A percentile compares a stretch with the other conserved stretches of the same genome.
Evolutionary conservation across 1,139 yeast species (phyloP).

Genomic region (Candida sanyaensis): DNA sequence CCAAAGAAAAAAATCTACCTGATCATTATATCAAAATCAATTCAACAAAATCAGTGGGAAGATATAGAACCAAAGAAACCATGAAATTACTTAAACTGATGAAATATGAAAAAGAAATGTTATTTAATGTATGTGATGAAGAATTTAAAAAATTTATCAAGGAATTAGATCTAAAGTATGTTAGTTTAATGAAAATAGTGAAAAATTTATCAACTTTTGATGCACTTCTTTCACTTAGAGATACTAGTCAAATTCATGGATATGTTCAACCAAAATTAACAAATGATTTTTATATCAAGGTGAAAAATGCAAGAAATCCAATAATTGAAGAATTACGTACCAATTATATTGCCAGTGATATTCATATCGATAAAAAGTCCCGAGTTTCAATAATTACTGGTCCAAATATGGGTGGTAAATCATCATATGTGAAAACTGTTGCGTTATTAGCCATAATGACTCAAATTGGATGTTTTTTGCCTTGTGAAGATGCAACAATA

Average conservation of each 20-base stretch:
- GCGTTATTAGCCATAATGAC: slow-evolving; percentile 59
- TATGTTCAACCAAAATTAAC: slow-evolving; percentile 59
- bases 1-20: slow-evolving; percentile 60
- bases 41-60: slow-evolving; percentile 68
- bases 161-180: slow-evolving; percentile 49
- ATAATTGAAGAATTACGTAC: slow-evolving; percentile 60
- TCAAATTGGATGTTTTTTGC: slow-evolving; percentile 50
- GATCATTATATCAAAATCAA: slow-evolving; percentile 73
- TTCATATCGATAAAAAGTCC: slow-evolving; percentile 44
- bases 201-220: slow-evolving; percentile 63
- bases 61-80: slow-evolving; percentile 70
- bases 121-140: slow-evolving; percentile 54
- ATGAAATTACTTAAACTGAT: slow-evolving; percentile 52
- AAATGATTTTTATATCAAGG: slow-evolving; percentile 49
- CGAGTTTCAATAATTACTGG: slow-evolving; percentile 61
- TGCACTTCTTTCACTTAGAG: slow-evolving; percentile 71
- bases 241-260: slow-evolving; percentile 51
- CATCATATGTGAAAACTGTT: slow-evolving; percentile 66
- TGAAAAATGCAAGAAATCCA: slow-evolving; percentile 75
- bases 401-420: slow-evolving; percentile 76
- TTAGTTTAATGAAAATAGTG: slow-evolving; percentile 51
- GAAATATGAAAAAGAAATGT: slow-evolving; percentile 63
- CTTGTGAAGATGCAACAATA: slow-evolving; percentile 45
- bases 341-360: slow-evolving; percentile 71
- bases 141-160: slow-evolving; percentile 57